Evolutionary conservation across 352 stramenopile genomes (phyloP).

Genomic region (Phytopythium boreale): DNA sequence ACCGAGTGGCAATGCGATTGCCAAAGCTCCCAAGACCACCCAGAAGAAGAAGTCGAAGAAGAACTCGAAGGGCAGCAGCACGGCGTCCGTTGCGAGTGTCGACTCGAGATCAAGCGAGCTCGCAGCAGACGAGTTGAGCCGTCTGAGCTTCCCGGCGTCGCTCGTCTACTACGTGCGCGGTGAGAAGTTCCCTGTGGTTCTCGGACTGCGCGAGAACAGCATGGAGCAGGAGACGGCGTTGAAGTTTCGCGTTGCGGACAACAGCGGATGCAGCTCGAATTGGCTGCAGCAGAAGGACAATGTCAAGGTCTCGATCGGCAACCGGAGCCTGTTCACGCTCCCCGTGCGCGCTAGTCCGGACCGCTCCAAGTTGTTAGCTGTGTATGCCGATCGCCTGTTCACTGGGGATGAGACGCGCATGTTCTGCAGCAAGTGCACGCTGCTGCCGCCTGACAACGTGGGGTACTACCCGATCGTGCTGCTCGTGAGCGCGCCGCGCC

Average conservation of each 20-base stretch:
- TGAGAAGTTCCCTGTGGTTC: constrained; percentile 67
- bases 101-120: constrained; percentile 14
- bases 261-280: constrained; percentile 34
- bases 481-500: constrained; percentile 32
- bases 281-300: constrained; percentile 65
- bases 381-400: constrained; percentile 72
- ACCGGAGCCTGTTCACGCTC: constrained; percentile 63
- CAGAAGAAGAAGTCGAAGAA: constrained; percentile 9
- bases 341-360: constrained; percentile 40
- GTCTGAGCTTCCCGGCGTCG: constrained; percentile 69
- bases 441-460: constrained; percentile 54
- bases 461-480: constrained; percentile 66
- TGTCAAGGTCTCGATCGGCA: constrained; percentile 55
- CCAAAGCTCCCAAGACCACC: not conserved
- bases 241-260: constrained; percentile 49
- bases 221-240: constrained; percentile 31
- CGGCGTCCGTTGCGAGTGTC: not conserved
- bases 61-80: not conserved
- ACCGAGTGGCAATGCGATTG: not conserved
- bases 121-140: constrained; percentile 21
- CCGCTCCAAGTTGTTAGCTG: constrained; percentile 35
- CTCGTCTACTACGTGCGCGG: constrained; percentile 78
- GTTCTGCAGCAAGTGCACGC: constrained; percentile 76
- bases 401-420: constrained; percentile 77
- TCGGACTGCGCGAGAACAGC: constrained; percentile 30